Evolutionary conservation across 2,329 filamentous ascomycete genomes (phyloP).

Genomic region (Beauveria sp.): DNA sequence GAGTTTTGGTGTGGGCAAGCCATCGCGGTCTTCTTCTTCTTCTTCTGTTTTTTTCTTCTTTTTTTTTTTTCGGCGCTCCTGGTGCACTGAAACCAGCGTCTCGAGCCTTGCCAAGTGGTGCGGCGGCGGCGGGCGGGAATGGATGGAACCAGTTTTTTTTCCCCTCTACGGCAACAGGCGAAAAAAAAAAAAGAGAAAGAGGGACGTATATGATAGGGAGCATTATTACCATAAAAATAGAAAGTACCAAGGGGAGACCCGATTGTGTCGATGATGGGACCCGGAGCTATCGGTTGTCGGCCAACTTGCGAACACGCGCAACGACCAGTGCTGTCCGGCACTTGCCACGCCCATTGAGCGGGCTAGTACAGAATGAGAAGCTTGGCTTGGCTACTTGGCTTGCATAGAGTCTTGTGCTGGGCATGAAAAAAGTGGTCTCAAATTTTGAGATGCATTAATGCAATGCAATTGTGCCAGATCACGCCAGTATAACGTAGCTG

Average conservation of each 20-base stretch:
- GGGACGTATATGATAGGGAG: too few species aligned
- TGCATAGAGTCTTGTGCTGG: not conserved
- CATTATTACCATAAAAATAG: not conserved
- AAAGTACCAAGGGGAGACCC: not conserved
- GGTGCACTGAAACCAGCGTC: not conserved
- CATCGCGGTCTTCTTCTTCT: not conserved
- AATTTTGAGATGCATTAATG: slow-evolving; percentile 3
- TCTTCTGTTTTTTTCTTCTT: not conserved
- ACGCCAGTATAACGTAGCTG: not conserved
- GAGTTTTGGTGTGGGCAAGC: not conserved
- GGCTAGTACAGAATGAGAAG: not conserved
- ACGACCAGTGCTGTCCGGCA: not conserved
- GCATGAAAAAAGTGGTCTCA: not conserved
- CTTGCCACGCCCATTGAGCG: not conserved
- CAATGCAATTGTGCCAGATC: slow-evolving; percentile 1
- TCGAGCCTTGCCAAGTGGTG: not conserved
- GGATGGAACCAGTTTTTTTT: not conserved
- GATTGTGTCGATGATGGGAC: not conserved
- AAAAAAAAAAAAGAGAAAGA: too few species aligned
- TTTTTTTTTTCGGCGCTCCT: not conserved
- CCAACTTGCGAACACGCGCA: not conserved
- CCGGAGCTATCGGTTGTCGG: not conserved
- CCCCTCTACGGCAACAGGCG: not conserved
- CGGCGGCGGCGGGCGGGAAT: not conserved
- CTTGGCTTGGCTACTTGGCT: too few species aligned